These are phyloP conservation scores for Mimosa bimucronata DNA, from an alignment of 306 rosid genomes.

Conservation along the genomic window DNA sequence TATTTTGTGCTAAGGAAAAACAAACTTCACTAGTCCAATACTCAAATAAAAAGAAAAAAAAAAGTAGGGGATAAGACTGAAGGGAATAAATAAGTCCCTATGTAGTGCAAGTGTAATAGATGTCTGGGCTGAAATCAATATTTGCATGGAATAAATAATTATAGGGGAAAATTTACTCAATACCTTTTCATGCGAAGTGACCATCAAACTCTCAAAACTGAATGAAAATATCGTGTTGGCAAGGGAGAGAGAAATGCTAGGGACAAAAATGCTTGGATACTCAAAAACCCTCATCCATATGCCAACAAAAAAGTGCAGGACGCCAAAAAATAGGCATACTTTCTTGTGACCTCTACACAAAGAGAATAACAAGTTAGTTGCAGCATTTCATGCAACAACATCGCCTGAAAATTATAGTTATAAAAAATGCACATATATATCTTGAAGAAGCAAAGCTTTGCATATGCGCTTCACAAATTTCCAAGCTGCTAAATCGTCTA, in stretches of 20 bases:
- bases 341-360: slow-evolving; percentile 82
- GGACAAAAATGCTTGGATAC: slow-evolving; percentile 64
- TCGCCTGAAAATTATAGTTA: slow-evolving; percentile 30
- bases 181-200: slow-evolving; percentile 87
- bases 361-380: slow-evolving; percentile 35
- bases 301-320: slow-evolving; percentile 72
- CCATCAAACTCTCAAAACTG: slow-evolving; percentile 95
- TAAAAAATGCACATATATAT: not conserved
- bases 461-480: slow-evolving; percentile 28
- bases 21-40: not conserved
- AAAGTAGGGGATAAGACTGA: slow-evolving; percentile 9
- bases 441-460: slow-evolving; percentile 27
- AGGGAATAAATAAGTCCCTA: slow-evolving; percentile 29
- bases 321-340: slow-evolving; percentile 69
- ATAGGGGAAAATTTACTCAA: slow-evolving; percentile 33
- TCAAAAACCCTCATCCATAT: slow-evolving; percentile 69
- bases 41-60: not conserved
- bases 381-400: slow-evolving; percentile 17
- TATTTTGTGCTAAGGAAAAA: slow-evolving; percentile 10
- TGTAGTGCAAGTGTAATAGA: slow-evolving; percentile 8
- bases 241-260: slow-evolving; percentile 70
- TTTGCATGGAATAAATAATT: slow-evolving; percentile 30
- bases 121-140: slow-evolving; percentile 20
- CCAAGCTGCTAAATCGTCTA: slow-evolving; percentile 21
- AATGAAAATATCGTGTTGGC: slow-evolving; percentile 75